Evolutionary conservation across 495 filamentous ascomycete genomes (phyloP).

Genomic region (Trichoderma orchidacearum): DNA sequence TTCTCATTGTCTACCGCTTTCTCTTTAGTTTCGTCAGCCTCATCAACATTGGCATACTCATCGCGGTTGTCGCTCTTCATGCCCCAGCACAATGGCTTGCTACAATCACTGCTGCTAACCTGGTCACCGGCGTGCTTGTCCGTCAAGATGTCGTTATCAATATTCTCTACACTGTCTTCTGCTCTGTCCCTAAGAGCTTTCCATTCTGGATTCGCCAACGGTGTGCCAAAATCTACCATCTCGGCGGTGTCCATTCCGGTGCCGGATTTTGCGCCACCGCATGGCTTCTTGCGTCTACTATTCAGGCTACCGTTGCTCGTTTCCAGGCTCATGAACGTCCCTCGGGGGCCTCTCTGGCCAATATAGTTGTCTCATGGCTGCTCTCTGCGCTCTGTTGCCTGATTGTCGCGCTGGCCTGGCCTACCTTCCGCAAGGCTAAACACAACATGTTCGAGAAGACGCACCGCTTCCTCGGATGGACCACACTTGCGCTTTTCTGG

Average conservation of each 20-base stretch:
- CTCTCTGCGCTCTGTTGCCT: conserved; percentile 25
- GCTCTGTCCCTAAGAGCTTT: conserved; percentile 36
- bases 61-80: conserved; percentile 10
- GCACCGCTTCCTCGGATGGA: conserved; percentile 58
- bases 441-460: conserved; percentile 56
- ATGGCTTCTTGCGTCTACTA: conserved; percentile 49
- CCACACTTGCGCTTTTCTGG: conserved; percentile 47
- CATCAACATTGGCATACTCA: conserved; percentile 10
- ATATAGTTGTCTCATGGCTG: conserved; percentile 28
- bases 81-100: conserved; percentile 4
- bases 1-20: conserved; percentile 20
- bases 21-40: conserved; percentile 20
- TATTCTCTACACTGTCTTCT: conserved; percentile 48
- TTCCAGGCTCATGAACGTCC: conserved; percentile 21
- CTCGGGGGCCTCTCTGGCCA: conserved; percentile 8
- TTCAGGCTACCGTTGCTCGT: conserved; percentile 27
- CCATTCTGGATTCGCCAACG: conserved; percentile 50
- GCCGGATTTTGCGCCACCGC: conserved; percentile 51
- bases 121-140: conserved; percentile 39
- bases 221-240: conserved; percentile 63
- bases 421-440: conserved; percentile 32
- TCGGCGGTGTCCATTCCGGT: conserved; percentile 64
- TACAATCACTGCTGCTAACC: conserved; percentile 32
- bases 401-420: conserved; percentile 33
- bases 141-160: conserved; percentile 70